Percentiles rank a stretch among this genome's conserved stretches.
Conservation (phyloP, 2,329 filamentous ascomycete genomes). For the Penicillium concentricum region DNA sequence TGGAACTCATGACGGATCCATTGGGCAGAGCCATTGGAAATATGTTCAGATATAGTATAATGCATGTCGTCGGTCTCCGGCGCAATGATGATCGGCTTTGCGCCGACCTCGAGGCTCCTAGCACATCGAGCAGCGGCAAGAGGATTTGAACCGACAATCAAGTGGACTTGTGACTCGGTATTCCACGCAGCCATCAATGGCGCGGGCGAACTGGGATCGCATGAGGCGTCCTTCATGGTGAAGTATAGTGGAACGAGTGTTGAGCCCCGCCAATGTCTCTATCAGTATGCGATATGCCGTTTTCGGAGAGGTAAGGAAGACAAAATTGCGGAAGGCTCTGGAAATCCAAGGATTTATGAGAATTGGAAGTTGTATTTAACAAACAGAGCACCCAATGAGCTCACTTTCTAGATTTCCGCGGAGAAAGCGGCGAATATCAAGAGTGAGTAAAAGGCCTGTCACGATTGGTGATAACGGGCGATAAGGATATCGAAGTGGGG, state of each 20-base stretch:
- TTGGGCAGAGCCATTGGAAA: slow-evolving; percentile 43
- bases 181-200: slow-evolving; percentile 44
- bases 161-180: slow-evolving; percentile 58
- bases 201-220: slow-evolving; percentile 18
- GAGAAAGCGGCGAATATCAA: slow-evolving; percentile 21
- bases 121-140: slow-evolving; percentile 81
- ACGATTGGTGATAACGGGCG: slow-evolving; percentile 24
- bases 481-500: slow-evolving; percentile 16
- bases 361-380: neutral
- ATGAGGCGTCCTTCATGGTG: slow-evolving; percentile 35
- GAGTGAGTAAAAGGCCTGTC: slow-evolving; percentile 22
- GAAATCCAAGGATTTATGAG: neutral
- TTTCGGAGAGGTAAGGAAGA: neutral
- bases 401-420: slow-evolving; percentile 19
- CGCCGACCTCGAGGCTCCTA: slow-evolving; percentile 78
- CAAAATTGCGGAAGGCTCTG: neutral
- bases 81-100: slow-evolving; percentile 74
- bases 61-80: slow-evolving; percentile 62
- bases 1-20: slow-evolving; percentile 57
- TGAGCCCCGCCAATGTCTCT: slow-evolving; percentile 12
- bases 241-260: slow-evolving; percentile 15
- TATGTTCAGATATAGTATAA: slow-evolving; percentile 52
- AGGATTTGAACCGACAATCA: slow-evolving; percentile 82
- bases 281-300: neutral
- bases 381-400: neutral